A percentile compares a stretch with the other conserved stretches of the same genome.
Conservation (phyloP, 2,329 filamentous ascomycete genomes). For the Aspergillus eucalypticola region DNA sequence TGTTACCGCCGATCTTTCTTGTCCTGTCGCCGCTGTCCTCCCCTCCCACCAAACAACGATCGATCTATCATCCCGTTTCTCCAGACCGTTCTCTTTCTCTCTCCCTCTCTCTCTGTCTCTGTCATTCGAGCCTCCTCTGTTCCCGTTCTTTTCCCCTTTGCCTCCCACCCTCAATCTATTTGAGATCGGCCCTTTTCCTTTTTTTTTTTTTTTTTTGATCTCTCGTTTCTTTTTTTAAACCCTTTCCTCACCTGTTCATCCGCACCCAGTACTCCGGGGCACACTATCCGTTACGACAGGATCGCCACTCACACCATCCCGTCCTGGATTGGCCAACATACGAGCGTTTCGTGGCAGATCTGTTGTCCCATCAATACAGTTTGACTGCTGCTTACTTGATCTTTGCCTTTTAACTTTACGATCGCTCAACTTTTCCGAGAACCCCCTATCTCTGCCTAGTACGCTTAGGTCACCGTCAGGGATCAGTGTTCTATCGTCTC, state of each 20-base stretch:
- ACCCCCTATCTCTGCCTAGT: slow-evolving; percentile 1
- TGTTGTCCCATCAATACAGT: slow-evolving; percentile 7
- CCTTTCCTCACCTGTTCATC: slow-evolving; percentile 19
- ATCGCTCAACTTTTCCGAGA: slow-evolving; percentile 14
- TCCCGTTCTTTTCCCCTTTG: slow-evolving; percentile 10
- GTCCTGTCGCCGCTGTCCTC: slow-evolving; percentile 4
- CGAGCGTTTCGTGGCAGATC: slow-evolving; percentile 14
- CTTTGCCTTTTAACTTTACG: slow-evolving; percentile 6
- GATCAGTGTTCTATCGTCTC: slow-evolving; percentile 17
- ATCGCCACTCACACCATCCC: slow-evolving; percentile 18
- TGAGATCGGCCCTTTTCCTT: slow-evolving; percentile 4
- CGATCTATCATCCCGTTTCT: slow-evolving; percentile 15
- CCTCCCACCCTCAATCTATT: background rate
- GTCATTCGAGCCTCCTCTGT: slow-evolving; percentile 2
- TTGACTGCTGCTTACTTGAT: slow-evolving; percentile 6
- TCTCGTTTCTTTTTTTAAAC: slow-evolving; percentile 3
- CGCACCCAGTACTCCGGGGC: background rate
- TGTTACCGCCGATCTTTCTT: slow-evolving; percentile 19
- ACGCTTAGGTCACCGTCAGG: slow-evolving; percentile 13
- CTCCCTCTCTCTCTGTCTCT: background rate
- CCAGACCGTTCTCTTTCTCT: slow-evolving; percentile 5
- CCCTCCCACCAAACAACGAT: background rate
- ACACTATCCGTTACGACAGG: slow-evolving; percentile 9
- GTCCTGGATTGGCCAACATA: slow-evolving; percentile 11
- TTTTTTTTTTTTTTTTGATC: slow-evolving; percentile 6